A percentile compares a stretch with the other conserved stretches of the same genome.
Evolutionary conservation across 192 early-diverging fungal species (phyloP).

Genomic region (Coemansia erecta): DNA sequence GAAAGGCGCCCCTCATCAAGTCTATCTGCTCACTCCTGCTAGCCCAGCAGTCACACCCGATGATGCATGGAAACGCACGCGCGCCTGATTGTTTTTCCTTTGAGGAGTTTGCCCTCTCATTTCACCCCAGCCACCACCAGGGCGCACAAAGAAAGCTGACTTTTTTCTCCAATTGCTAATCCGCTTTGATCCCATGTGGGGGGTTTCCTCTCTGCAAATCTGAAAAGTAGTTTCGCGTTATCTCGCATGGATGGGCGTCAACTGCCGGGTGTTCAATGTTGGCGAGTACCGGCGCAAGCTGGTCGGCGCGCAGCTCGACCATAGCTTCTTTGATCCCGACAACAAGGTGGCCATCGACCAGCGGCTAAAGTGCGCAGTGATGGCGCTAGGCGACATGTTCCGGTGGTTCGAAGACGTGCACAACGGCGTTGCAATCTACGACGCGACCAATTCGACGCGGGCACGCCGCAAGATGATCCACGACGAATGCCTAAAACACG

Average conservation of each 20-base stretch:
- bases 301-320: slow-evolving; percentile 74
- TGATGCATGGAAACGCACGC: too few relatives aligned
- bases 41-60: too few relatives aligned
- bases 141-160: too few relatives aligned
- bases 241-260: slow-evolving; percentile 92
- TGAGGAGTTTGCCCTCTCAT: too few relatives aligned
- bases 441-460: slow-evolving; percentile 95
- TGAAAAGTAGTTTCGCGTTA: slow-evolving; percentile 75
- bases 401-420: slow-evolving; percentile 81
- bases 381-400: slow-evolving; percentile 91
- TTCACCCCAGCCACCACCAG: too few relatives aligned
- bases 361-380: slow-evolving; percentile 75
- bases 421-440: slow-evolving; percentile 91
- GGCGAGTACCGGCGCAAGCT: slow-evolving; percentile 95
- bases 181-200: too few relatives aligned
- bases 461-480: slow-evolving; percentile 73
- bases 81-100: too few relatives aligned
- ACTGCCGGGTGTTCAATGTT: slow-evolving; percentile 94
- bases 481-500: slow-evolving; percentile 65
- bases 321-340: slow-evolving; percentile 89
- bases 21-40: too few relatives aligned
- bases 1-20: too few relatives aligned
- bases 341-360: slow-evolving; percentile 69
- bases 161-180: too few relatives aligned
- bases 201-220: too few relatives aligned